Conservation (phyloP, 345 rosid species). For the Salix caprea region DNA sequence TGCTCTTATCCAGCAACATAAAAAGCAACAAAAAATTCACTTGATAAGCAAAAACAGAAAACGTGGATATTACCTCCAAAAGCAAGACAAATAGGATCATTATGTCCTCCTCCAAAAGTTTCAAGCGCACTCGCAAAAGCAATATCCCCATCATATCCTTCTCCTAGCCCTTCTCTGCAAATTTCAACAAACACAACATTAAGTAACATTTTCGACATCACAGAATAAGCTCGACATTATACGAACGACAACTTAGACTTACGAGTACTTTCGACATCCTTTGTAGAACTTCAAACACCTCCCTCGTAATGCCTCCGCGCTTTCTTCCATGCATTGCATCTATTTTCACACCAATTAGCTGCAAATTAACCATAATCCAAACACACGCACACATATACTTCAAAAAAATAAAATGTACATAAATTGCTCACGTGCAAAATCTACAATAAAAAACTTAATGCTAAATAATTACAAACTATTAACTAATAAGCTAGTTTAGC, state of each 20-base stretch:
- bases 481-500: no score
- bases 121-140: constrained; percentile 70
- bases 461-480: neutral
- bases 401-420: no score
- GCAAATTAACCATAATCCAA: neutral
- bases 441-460: neutral
- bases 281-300: constrained; percentile 60
- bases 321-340: constrained; percentile 66
- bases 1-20: neutral
- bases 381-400: no score
- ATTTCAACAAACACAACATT: no score
- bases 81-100: constrained; percentile 66
- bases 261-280: constrained; percentile 68
- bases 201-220: neutral
- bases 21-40: neutral
- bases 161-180: constrained; percentile 68
- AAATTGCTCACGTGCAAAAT: no score
- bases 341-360: constrained; percentile 25
- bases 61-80: constrained; percentile 50
- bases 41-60: neutral
- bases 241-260: constrained; percentile 2
- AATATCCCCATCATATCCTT: constrained; percentile 49
- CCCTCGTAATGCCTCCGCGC: constrained; percentile 48
- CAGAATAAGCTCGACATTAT: neutral
- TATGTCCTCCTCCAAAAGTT: constrained; percentile 64